phyloP scores from a whole-genome alignment of 2,329 filamentous ascomycete species.

The Exophiala aquamarina region DNA sequence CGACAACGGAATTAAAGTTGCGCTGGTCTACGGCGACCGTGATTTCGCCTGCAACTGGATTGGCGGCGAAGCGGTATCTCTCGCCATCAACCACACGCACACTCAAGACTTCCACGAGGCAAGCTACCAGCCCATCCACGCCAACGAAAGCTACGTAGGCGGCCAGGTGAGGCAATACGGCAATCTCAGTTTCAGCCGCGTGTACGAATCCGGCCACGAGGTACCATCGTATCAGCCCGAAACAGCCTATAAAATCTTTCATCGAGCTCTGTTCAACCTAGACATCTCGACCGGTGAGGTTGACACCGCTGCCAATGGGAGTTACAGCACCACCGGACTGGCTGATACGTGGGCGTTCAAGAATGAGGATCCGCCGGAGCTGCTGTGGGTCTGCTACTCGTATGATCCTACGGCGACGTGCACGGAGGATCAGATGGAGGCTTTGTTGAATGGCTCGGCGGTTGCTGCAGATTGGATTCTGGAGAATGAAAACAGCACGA shows the following conservation, averaged over 20 bases:
- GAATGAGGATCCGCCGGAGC: slow-evolving; percentile 4
- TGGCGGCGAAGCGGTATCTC: slow-evolving; percentile 54
- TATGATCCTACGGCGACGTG: slow-evolving; percentile 41
- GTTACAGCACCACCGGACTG: not conserved
- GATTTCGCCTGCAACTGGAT: slow-evolving; percentile 59
- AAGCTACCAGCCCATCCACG: slow-evolving; percentile 47
- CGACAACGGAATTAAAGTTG: slow-evolving; percentile 51
- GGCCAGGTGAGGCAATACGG: slow-evolving; percentile 48
- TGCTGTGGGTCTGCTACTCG: slow-evolving; percentile 42
- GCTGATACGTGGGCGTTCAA: slow-evolving; percentile 7
- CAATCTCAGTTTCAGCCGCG: slow-evolving; percentile 50
- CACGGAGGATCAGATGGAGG: slow-evolving; percentile 43
- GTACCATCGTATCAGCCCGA: slow-evolving; percentile 57
- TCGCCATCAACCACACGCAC: slow-evolving; percentile 48
- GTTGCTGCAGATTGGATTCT: slow-evolving; percentile 47
- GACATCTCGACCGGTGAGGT: slow-evolving; percentile 56
- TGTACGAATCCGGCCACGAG: slow-evolving; percentile 50
- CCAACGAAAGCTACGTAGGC: slow-evolving; percentile 45
- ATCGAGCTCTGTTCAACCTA: slow-evolving; percentile 49
- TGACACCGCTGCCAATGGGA: not conserved
- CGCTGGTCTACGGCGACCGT: slow-evolving; percentile 53
- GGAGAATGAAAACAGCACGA: slow-evolving; percentile 28
- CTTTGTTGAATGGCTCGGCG: slow-evolving; percentile 45
- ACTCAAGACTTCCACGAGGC: slow-evolving; percentile 47
- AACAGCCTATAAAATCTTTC: slow-evolving; percentile 55